phyloP scores from a whole-genome alignment of 192 early-diverging fungal genomes.

The Neocallimastix lanati region DNA sequence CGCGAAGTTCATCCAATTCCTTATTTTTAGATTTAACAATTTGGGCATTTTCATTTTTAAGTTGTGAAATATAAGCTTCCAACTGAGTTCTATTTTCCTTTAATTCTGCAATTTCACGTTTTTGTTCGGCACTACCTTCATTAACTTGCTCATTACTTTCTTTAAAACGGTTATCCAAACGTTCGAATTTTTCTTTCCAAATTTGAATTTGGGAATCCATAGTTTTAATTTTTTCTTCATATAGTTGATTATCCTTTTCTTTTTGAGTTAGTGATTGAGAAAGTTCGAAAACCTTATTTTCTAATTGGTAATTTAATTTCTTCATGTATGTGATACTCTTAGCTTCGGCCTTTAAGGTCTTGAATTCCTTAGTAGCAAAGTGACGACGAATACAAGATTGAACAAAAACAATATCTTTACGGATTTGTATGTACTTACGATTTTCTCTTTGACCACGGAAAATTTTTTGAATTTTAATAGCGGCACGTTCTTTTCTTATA shows the following conservation, averaged over 20 bases:
- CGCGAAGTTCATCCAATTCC: not conserved
- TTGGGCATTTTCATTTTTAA: not conserved
- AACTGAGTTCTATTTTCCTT: not conserved
- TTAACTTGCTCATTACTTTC: not conserved
- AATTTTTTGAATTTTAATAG: conserved; percentile 55
- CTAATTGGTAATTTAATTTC: conserved; percentile 81
- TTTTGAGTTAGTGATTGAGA: conserved; percentile 52
- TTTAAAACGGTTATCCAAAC: conserved; percentile 21
- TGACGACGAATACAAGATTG: conserved; percentile 69
- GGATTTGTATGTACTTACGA: not conserved
- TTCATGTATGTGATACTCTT: conserved; percentile 81
- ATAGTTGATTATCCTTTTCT: conserved; percentile 46
- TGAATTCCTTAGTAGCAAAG: conserved; percentile 47
- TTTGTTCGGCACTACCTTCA: not conserved
- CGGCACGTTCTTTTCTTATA: conserved; percentile 43
- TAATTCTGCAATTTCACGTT: not conserved
- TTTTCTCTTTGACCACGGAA: conserved; percentile 32
- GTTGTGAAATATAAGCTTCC: not conserved
- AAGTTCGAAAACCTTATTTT: conserved; percentile 90
- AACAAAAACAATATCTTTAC: conserved; percentile 35
- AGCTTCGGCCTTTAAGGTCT: conserved; percentile 59
- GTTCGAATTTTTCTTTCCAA: conserved; percentile 58
- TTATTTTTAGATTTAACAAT: not conserved
- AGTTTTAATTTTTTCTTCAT: conserved; percentile 30
- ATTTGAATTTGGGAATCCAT: conserved; percentile 41